Conservation (phyloP, 176 grass and related monocot genomes). For the Juncus inflexus region DNA sequence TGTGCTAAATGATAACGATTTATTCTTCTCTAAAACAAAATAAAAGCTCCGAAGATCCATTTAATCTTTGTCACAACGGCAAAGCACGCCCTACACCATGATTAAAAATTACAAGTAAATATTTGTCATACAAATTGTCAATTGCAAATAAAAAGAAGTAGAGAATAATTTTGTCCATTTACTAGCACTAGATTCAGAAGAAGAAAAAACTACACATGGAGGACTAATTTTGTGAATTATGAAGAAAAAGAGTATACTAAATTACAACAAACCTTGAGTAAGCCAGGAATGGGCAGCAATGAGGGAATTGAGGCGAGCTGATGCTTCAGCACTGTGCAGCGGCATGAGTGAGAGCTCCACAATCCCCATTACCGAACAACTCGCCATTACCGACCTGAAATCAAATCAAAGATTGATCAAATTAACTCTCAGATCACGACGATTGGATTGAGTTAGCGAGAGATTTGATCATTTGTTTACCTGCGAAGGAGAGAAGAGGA, state of each 20-base stretch:
- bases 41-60: background rate
- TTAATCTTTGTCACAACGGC: conserved; percentile 7
- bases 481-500: conserved; percentile 3
- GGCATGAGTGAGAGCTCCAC: conserved; percentile 9
- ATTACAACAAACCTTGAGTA: conserved; percentile 7
- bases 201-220: background rate
- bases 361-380: background rate
- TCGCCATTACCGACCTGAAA: background rate
- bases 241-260: too few species aligned
- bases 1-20: background rate
- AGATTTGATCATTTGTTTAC: background rate
- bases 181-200: background rate
- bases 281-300: conserved; percentile 17
- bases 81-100: conserved; percentile 5
- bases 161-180: background rate
- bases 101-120: background rate
- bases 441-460: background rate
- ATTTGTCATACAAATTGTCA: background rate
- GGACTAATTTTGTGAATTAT: conserved; percentile 1
- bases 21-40: conserved; percentile 2
- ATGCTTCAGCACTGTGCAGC: conserved; percentile 5
- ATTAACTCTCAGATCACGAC: background rate
- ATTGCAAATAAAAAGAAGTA: background rate
- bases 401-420: background rate
- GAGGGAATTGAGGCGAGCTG: conserved; percentile 13